phyloP scores from a whole-genome alignment of 345 rosid genomes.

The Brassica nigra region DNA sequence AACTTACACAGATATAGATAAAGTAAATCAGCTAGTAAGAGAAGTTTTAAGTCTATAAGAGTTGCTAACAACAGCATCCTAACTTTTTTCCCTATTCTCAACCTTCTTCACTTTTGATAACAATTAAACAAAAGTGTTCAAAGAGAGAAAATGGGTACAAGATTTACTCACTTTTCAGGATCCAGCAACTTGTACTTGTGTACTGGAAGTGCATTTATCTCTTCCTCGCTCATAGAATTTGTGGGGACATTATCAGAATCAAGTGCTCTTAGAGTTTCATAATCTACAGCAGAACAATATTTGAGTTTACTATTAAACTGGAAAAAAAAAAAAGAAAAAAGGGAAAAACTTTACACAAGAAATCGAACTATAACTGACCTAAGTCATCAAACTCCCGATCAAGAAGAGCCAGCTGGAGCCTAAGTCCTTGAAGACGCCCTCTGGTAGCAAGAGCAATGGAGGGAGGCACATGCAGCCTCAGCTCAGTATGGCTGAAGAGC shows the following conservation, averaged over 20 bases:
- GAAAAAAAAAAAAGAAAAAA: background rate
- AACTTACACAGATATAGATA: background rate
- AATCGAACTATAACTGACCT: constrained; percentile 46
- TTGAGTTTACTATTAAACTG: background rate
- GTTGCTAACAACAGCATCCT: background rate
- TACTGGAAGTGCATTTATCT: constrained; percentile 89
- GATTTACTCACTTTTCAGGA: constrained; percentile 47
- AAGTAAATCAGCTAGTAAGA: background rate
- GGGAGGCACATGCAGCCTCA: constrained; percentile 89
- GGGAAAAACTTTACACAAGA: background rate
- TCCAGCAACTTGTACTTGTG: constrained; percentile 72
- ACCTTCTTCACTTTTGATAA: background rate
- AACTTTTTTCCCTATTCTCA: constrained; percentile 1
- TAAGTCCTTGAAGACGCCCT: constrained; percentile 89
- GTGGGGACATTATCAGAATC: constrained; percentile 73
- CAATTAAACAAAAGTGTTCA: background rate
- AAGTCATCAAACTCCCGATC: constrained; percentile 93
- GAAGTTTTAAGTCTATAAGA: background rate
- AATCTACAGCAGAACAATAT: constrained; percentile 54
- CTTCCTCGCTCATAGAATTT: constrained; percentile 90
- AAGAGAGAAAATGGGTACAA: background rate
- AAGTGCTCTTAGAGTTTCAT: constrained; percentile 89
- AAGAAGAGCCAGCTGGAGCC: constrained; percentile 96
- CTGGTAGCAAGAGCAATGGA: constrained; percentile 86
- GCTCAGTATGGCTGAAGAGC: constrained; percentile 81